phyloP scores from a whole-genome alignment of 495 filamentous ascomycete genomes.

The Elaphomyces granulatus region DNA sequence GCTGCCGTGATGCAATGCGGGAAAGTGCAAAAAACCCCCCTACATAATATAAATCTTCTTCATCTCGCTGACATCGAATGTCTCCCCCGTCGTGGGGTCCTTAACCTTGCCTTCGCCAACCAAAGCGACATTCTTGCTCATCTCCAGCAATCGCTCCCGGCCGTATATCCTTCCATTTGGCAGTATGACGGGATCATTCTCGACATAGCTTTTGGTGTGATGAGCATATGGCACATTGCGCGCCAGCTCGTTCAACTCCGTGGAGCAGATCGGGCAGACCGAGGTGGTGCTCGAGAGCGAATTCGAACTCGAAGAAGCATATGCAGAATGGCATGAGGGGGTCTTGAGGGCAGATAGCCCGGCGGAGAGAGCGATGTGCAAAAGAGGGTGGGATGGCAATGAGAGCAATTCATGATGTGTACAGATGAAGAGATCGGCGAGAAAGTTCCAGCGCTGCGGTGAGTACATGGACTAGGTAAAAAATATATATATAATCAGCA shows the following conservation, averaged over 20 bases:
- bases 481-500: conserved; percentile 7
- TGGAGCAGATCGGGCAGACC: conserved; percentile 89
- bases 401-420: conserved; percentile 79
- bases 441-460: conserved; percentile 50
- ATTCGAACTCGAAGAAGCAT: conserved; percentile 43
- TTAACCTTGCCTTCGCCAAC: conserved; percentile 48
- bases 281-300: conserved; percentile 43
- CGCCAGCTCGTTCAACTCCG: conserved; percentile 84
- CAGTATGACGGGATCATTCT: conserved; percentile 70
- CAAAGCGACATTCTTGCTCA: conserved; percentile 49
- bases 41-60: conserved; percentile 87
- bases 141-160: conserved; percentile 52
- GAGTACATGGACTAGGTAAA: conserved; percentile 53
- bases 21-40: conserved; percentile 2
- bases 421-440: conserved; percentile 69
- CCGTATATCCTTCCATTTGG: conserved; percentile 85
- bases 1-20: too few relatives aligned
- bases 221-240: conserved; percentile 82
- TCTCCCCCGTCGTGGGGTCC: conserved; percentile 64
- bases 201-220: conserved; percentile 83
- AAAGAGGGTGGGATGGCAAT: conserved; percentile 68
- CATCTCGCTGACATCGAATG: conserved; percentile 43
- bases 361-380: conserved; percentile 82
- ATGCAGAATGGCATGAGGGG: conserved; percentile 72
- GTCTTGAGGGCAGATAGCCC: conserved; percentile 93